Conservation (phyloP, 2,329 filamentous ascomycete genomes). For the Thielaviopsis populi region DNA sequence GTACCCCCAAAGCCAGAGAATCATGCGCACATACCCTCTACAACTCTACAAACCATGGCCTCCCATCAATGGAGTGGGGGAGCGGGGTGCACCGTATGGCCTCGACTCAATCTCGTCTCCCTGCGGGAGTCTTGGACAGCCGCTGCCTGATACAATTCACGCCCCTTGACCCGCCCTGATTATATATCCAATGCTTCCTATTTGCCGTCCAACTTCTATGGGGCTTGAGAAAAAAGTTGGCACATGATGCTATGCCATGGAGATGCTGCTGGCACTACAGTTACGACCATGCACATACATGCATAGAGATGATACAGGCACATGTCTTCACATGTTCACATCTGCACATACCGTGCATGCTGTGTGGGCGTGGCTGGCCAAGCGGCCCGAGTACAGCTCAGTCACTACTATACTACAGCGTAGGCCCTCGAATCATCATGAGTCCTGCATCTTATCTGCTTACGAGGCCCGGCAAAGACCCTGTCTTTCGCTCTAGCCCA, state of each 20-base stretch:
- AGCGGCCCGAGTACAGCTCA: not conserved
- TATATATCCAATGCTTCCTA: constrained; percentile 6
- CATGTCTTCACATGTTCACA: not conserved
- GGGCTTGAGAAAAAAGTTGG: not conserved
- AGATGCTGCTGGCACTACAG: not conserved
- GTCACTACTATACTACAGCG: not conserved
- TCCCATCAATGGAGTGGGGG: not conserved
- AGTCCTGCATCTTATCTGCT: not conserved
- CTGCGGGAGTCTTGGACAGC: not conserved
- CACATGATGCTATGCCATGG: not conserved
- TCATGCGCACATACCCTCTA: not conserved
- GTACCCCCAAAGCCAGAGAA: not conserved
- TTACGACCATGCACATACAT: not conserved
- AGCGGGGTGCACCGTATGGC: not conserved
- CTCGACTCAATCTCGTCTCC: not conserved
- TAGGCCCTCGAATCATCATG: not conserved
- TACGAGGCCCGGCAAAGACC: not conserved
- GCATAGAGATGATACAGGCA: not conserved
- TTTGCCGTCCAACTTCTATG: not conserved
- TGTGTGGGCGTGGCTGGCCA: too few relatives aligned
- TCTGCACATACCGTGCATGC: too few relatives aligned
- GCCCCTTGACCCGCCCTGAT: not conserved
- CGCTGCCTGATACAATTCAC: too few relatives aligned
- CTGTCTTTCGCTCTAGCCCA: not conserved
- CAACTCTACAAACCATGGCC: not conserved